These are phyloP conservation scores for Pythium sukuiense DNA, from an alignment of 352 stramenopile genomes.

Conservation along the genomic window DNA sequence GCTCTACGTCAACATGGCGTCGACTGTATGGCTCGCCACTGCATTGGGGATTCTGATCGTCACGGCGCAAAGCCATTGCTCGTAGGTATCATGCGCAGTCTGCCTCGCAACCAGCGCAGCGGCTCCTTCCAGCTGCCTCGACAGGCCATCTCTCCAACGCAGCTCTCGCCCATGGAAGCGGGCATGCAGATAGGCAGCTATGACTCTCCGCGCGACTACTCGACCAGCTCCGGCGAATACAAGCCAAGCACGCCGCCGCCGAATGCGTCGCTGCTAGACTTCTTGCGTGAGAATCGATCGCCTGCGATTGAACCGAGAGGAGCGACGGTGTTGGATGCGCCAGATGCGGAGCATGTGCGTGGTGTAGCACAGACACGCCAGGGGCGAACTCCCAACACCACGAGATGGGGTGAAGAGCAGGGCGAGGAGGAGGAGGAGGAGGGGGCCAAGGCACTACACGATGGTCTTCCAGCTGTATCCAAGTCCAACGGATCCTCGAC, in stretches of 20 bases:
- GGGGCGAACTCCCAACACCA: neutral
- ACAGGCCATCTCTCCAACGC: neutral
- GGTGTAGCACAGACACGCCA: neutral
- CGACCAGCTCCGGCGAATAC: neutral
- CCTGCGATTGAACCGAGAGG: neutral
- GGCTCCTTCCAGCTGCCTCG: neutral
- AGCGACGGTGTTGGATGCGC: neutral
- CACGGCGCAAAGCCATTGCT: neutral
- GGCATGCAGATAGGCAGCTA: neutral
- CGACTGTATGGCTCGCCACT: too few species aligned
- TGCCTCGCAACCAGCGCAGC: neutral
- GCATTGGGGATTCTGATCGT: neutral
- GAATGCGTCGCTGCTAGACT: constrained; percentile 1
- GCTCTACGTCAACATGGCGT: too few species aligned
- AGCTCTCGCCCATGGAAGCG: neutral
- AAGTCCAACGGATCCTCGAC: neutral
- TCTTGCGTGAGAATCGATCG: constrained; percentile 5
- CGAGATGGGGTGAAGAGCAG: neutral
- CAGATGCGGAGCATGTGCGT: neutral
- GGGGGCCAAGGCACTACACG: too few species aligned
- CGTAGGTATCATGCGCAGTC: neutral
- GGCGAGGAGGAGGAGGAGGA: too few species aligned
- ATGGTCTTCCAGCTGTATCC: too few species aligned
- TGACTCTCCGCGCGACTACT: neutral
- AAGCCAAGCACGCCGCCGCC: constrained; percentile 9